Conservation (phyloP, 805 yeast species). For the Cyberlindnera maclurae region DNA sequence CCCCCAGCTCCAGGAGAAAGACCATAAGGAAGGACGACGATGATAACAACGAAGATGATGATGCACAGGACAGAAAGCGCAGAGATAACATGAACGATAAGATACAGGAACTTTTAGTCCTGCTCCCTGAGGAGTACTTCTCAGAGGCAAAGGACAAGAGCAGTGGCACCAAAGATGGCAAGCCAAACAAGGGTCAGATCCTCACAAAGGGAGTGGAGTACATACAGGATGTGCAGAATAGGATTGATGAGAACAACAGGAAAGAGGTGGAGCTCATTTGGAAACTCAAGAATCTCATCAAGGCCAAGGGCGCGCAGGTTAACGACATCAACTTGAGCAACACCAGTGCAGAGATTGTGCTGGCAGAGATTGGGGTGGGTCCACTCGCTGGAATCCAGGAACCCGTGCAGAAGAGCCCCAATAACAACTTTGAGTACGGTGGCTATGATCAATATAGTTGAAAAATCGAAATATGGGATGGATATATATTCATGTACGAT, state of each 20-base stretch:
- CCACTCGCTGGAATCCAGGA: conserved; percentile 45
- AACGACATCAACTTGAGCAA: conserved; percentile 38
- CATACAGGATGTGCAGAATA: conserved; percentile 56
- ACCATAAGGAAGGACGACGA: conserved; percentile 9
- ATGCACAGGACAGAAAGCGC: conserved; percentile 37
- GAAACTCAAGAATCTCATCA: conserved; percentile 48
- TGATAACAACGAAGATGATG: conserved; percentile 23
- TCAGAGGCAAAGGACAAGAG: conserved; percentile 34
- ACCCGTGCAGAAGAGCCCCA: conserved; percentile 14
- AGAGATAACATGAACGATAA: conserved; percentile 53
- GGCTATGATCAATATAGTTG: conserved; percentile 31
- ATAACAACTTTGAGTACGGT: conserved; percentile 31
- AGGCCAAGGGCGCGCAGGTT: conserved; percentile 34
- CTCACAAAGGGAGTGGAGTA: conserved; percentile 70
- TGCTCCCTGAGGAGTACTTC: conserved; percentile 41
- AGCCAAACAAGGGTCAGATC: conserved; percentile 80
- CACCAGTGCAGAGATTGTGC: conserved; percentile 74
- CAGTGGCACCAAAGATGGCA: conserved; percentile 74
- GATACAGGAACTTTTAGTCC: conserved; percentile 42
- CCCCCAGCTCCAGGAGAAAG: conserved; percentile 17
- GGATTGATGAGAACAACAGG: conserved; percentile 72
- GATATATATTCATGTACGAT: background rate
- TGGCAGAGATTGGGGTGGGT: conserved; percentile 78
- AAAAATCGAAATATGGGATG: background rate
- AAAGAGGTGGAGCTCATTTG: conserved; percentile 69